These are phyloP conservation scores for Teunomyces panamensis DNA, from an alignment of 805 yeast genomes.

Conservation along the genomic window DNA sequence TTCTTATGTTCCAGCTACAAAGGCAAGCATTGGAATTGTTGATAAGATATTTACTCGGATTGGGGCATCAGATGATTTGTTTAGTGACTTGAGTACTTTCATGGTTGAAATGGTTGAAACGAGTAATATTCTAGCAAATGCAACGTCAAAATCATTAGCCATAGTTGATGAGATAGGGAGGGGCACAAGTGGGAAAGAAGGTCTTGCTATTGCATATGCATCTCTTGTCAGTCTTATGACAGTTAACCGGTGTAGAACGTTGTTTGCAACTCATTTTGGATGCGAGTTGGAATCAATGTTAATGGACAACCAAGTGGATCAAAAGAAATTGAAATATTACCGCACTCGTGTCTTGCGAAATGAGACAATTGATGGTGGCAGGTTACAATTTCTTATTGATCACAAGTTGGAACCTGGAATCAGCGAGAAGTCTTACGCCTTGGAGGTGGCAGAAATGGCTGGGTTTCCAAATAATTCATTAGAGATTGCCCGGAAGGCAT, in stretches of 20 bases:
- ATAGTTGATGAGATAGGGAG: constrained; percentile 55
- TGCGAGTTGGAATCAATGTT: constrained; percentile 38
- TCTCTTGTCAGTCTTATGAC: constrained; percentile 55
- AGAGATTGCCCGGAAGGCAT: constrained; percentile 44
- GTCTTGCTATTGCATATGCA: constrained; percentile 81
- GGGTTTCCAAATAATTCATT: constrained; percentile 70
- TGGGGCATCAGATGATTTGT: constrained; percentile 32
- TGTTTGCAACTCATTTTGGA: constrained; percentile 88
- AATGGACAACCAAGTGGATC: constrained; percentile 24
- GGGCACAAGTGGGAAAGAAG: constrained; percentile 70
- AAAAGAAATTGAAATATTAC: constrained; percentile 24
- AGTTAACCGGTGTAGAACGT: constrained; percentile 60
- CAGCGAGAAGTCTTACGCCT: constrained; percentile 72
- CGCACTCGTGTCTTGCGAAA: constrained; percentile 31
- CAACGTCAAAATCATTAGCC: constrained; percentile 40
- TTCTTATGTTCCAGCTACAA: constrained; percentile 50
- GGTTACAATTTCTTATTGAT: constrained; percentile 39
- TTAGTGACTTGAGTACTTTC: constrained; percentile 43
- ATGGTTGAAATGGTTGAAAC: constrained; percentile 48
- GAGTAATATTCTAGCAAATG: constrained; percentile 31
- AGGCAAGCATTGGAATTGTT: constrained; percentile 45
- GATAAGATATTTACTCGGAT: constrained; percentile 49
- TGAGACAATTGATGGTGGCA: constrained; percentile 5
- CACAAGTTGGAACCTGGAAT: constrained; percentile 65
- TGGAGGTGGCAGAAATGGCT: constrained; percentile 72